Conservation (phyloP, 352 stramenopile genomes). For the Phytophthora rubi region DNA sequence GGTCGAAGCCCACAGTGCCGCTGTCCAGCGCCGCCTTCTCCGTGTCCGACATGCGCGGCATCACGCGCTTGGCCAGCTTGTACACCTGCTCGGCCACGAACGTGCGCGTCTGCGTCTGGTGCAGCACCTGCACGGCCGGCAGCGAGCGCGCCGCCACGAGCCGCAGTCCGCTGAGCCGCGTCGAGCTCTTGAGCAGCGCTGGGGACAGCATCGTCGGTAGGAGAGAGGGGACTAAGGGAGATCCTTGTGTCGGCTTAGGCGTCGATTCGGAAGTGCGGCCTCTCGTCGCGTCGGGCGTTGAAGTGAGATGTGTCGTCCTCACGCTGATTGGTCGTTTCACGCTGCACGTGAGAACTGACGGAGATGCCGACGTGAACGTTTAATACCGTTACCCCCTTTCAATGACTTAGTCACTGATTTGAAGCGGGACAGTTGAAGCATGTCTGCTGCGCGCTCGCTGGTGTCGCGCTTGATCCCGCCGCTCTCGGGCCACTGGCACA, state of each 20-base stretch:
- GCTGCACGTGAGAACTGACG: conserved; percentile 19
- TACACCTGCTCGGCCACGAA: conserved; percentile 92
- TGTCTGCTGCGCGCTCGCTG: conserved; percentile 20
- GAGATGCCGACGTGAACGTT: conserved; percentile 16
- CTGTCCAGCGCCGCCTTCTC: conserved; percentile 95
- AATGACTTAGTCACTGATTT: too few relatives aligned
- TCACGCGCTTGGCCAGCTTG: conserved; percentile 94
- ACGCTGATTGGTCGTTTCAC: conserved; percentile 11
- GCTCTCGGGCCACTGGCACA: conserved; percentile 67
- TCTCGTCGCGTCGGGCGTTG: conserved; percentile 6
- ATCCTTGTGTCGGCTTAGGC: conserved; percentile 18
- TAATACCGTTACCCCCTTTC: neutral
- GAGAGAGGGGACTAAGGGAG: too few relatives aligned
- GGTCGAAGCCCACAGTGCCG: conserved; percentile 97
- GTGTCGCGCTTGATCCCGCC: conserved; percentile 67
- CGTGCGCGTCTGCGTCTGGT: conserved; percentile 69
- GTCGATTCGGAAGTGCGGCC: conserved; percentile 37
- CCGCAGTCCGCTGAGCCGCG: conserved; percentile 29
- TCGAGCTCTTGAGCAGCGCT: conserved; percentile 42
- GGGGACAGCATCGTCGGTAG: conserved; percentile 37
- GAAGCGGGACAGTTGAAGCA: neutral
- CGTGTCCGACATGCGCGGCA: conserved; percentile 96
- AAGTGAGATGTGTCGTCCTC: conserved; percentile 22
- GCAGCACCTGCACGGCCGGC: conserved; percentile 60
- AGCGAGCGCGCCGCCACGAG: conserved; percentile 42